These are phyloP conservation scores for Sclerotinia spermophila DNA, from an alignment of 2,329 filamentous ascomycete species.

Conservation along the genomic window DNA sequence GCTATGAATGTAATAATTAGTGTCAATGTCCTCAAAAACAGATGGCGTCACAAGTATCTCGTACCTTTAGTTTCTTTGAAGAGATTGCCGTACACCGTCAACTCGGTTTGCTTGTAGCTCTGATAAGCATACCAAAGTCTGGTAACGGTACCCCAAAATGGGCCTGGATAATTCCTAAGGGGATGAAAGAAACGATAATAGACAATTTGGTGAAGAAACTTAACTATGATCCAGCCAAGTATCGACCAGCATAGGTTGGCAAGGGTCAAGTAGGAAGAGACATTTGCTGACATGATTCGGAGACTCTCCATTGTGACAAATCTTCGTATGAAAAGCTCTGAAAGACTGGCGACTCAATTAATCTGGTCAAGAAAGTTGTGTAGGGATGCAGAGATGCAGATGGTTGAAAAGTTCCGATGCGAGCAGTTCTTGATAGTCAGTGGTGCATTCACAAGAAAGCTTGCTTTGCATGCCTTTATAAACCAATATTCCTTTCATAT, in stretches of 20 bases:
- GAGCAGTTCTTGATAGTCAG: not conserved
- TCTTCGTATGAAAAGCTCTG: not conserved
- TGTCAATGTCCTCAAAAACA: not conserved
- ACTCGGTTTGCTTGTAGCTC: not conserved
- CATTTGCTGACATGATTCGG: not conserved
- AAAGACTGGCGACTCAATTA: not conserved
- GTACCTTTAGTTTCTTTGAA: conserved; percentile 4
- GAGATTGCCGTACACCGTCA: not conserved
- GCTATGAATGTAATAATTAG: conserved; percentile 37
- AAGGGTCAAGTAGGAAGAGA: not conserved
- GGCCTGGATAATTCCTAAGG: conserved; percentile 35
- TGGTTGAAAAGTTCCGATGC: not conserved
- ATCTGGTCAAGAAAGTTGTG: not conserved
- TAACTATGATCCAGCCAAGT: not conserved
- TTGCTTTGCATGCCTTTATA: not conserved
- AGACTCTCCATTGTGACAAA: not conserved
- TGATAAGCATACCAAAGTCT: conserved; percentile 37
- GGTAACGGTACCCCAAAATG: conserved; percentile 36
- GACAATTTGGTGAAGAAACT: conserved; percentile 16
- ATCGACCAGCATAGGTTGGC: not conserved
- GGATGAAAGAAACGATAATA: conserved; percentile 35
- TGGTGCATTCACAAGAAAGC: not conserved
- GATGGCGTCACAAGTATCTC: not conserved
- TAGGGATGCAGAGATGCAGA: not conserved
- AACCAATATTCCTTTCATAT: not conserved